Evolutionary conservation across 2,329 filamentous ascomycete genomes (phyloP).

Genomic region (Boeremia exigua): DNA sequence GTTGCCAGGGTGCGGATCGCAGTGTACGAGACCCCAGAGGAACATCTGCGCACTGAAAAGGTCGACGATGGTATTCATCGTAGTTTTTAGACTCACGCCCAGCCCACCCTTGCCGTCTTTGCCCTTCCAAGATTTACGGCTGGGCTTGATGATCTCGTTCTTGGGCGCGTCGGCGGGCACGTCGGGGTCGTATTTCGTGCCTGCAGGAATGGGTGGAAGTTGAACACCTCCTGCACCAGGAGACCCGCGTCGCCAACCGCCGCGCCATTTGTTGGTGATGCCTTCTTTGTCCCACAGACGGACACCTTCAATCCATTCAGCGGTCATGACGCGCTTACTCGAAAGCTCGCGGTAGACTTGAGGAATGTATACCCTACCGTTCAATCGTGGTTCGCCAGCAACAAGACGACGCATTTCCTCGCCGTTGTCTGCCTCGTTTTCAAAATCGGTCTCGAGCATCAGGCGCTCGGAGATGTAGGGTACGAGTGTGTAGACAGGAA

Average conservation of each 20-base stretch:
- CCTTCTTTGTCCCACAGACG: conserved; percentile 89
- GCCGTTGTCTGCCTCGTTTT: conserved; percentile 88
- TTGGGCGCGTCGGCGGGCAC: conserved; percentile 45
- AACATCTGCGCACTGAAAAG: conserved; percentile 98
- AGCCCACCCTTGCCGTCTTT: conserved; percentile 76
- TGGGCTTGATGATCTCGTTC: conserved; percentile 74
- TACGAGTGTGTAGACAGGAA: conserved; percentile 90
- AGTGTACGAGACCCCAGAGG: conserved; percentile 93
- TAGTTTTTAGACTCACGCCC: conserved; percentile 79
- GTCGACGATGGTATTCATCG: conserved; percentile 97
- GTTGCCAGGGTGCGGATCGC: conserved; percentile 96
- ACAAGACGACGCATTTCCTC: conserved; percentile 83
- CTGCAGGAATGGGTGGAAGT: conserved; percentile 56
- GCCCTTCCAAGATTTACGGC: conserved; percentile 80
- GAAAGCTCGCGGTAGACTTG: conserved; percentile 82
- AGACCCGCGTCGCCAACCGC: conserved; percentile 76
- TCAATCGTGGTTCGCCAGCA: conserved; percentile 74
- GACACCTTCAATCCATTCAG: conserved; percentile 97
- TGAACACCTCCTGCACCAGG: conserved; percentile 75
- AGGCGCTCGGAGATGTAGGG: conserved; percentile 94
- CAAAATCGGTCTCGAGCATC: conserved; percentile 90
- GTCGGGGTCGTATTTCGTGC: conserved; percentile 42
- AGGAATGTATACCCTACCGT: conserved; percentile 85
- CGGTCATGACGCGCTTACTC: conserved; percentile 84
- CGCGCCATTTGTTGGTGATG: conserved; percentile 78